Evolutionary conservation across 305 asterid species (phyloP).

Genomic region (Andrographis paniculata): DNA sequence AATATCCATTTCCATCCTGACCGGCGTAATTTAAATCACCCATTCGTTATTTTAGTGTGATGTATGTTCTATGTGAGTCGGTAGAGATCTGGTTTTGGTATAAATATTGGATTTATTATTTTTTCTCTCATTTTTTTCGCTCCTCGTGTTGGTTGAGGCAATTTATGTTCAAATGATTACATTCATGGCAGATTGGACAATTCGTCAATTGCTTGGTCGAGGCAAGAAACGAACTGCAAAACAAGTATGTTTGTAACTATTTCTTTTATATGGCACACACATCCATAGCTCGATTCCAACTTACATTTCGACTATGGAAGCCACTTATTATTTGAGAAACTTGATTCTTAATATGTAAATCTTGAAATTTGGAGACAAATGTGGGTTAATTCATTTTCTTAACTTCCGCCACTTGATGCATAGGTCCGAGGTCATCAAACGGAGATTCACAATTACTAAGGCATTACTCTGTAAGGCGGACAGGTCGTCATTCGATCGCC

Average conservation of each 20-base stretch:
- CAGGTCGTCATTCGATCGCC: slow-evolving; percentile 69
- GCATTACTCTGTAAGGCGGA: slow-evolving; percentile 71
- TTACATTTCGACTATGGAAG: no score
- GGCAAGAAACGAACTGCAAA: slow-evolving; percentile 63
- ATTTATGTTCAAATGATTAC: not conserved
- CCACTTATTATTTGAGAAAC: no score
- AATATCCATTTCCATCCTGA: no score
- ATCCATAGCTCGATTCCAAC: slow-evolving; percentile 7
- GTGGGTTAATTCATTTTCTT: not conserved
- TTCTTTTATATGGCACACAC: slow-evolving; percentile 1
- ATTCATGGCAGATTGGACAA: slow-evolving; percentile 56
- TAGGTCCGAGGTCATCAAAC: slow-evolving; percentile 62
- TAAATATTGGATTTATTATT: no score
- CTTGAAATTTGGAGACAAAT: not conserved
- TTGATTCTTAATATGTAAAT: no score
- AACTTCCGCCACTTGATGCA: slow-evolving; percentile 13
- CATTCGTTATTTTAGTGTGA: no score
- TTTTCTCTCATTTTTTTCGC: no score
- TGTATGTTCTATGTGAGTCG: not conserved
- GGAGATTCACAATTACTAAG: slow-evolving; percentile 64
- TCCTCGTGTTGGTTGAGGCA: not conserved
- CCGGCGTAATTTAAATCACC: no score
- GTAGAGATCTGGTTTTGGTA: not conserved
- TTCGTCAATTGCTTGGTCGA: slow-evolving; percentile 74
- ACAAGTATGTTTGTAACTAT: slow-evolving; percentile 42